Evolutionary conservation across 2,329 filamentous ascomycete species (phyloP).

Genomic region (Talaromyces sp.): DNA sequence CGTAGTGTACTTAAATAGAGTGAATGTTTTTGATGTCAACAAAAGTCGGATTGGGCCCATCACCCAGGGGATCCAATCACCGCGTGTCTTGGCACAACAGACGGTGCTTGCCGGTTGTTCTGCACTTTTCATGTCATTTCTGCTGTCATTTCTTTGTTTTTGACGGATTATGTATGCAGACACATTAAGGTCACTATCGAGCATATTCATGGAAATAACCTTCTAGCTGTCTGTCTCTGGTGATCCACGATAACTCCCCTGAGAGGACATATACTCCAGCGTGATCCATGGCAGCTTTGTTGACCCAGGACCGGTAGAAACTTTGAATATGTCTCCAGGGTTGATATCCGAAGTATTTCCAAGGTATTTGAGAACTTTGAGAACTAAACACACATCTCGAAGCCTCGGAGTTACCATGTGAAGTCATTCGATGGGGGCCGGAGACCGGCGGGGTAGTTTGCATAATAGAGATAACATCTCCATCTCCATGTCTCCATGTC

Average conservation of each 20-base stretch:
- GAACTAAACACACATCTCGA: background rate
- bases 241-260: background rate
- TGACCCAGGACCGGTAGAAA: background rate
- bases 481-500: background rate
- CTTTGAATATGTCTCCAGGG: background rate
- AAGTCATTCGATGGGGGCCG: background rate
- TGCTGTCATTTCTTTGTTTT: background rate
- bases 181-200: background rate
- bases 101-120: background rate
- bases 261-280: background rate
- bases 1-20: background rate
- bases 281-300: background rate
- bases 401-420: background rate
- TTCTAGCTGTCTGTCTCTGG: background rate
- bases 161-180: background rate
- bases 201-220: background rate
- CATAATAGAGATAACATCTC: background rate
- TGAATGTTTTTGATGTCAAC: constrained; percentile 19
- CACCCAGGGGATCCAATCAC: constrained; percentile 19
- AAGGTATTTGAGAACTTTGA: background rate
- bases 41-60: constrained; percentile 16
- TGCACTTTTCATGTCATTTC: no score
- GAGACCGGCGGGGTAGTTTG: background rate
- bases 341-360: background rate
- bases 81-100: background rate